Evolutionary conservation across 306 rosid species (phyloP), one percentile per base, ranked within the genome.

Genomic region (Sphenostylis stenocarpa): DNA sequence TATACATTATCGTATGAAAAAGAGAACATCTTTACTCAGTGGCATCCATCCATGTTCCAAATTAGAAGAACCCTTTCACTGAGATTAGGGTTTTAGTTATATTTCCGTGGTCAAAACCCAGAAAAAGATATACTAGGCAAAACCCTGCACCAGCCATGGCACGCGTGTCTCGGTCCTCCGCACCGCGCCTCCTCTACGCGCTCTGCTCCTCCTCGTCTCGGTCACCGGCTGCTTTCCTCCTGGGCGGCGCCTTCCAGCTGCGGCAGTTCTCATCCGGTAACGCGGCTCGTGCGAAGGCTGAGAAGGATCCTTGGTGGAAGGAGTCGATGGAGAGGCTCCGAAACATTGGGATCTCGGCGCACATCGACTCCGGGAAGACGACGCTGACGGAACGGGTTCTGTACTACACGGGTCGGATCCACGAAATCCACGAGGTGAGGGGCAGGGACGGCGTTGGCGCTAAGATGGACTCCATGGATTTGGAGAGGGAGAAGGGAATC

Each of bases 391-490:
- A 92, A 85, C 84, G 99, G 45, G 78, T 95, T 1, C 86, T 95
- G 33, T 95, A 17, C 65, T 95, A 95, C 84, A 92, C 99, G 0
- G 97, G 99, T 3, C 87, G 87, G 85, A 95, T 92, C 77, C 99
- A 95, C 21, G 99, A 92, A 87, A 95, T 95, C 75, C 99, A 92
- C 23, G 97, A 92, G 86, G 99, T 92, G 44, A 81, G 97, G 64
- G 99, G 97, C 2, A 88, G 88, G 56, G 99, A 95, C 23, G 99
- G 99, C 1, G 97, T 92, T 5, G 99, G 99, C 21, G 97, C 99
- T 2, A 95, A 95, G 82, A 95, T 95, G 99, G 99, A 92, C 31
- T 95, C 97, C 19, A 95, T 95, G 99, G 99, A 89, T 73, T 89
- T 92, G 89, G 97, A 95, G 89, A 87, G 97, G 73, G 96, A 92